Evolutionary conservation across 140 eudicot genomes (phyloP).

Genomic region (Senecio squalidus): DNA sequence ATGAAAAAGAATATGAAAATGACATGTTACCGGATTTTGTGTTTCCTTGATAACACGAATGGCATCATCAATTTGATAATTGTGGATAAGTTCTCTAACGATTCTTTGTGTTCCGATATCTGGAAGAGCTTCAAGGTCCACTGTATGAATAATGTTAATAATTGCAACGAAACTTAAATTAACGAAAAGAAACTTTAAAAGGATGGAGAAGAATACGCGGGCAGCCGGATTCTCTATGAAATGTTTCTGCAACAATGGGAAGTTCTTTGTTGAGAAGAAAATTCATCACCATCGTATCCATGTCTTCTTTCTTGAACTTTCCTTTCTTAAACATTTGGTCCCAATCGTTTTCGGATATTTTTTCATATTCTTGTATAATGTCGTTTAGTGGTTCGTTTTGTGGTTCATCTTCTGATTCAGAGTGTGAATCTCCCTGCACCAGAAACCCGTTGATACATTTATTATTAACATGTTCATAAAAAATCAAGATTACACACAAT

Average conservation of each 20-base stretch:
- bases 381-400: no score
- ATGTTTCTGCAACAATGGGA: not conserved
- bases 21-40: not conserved
- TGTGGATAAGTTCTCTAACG: not conserved
- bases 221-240: slow-evolving; percentile 10
- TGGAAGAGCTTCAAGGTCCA: not conserved
- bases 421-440: not conserved
- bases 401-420: not conserved
- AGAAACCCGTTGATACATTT: not conserved
- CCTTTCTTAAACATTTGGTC: not conserved
- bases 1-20: not conserved
- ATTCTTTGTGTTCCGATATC: not conserved
- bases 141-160: not conserved
- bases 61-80: not conserved
- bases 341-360: slow-evolving; percentile 1
- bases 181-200: not conserved
- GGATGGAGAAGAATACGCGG: not conserved
- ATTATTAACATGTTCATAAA: not conserved
- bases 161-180: not conserved
- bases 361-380: not conserved
- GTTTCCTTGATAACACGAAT: not conserved
- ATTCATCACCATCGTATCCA: slow-evolving; percentile 14
- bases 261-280: not conserved
- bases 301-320: slow-evolving; percentile 4
- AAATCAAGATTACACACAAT: not conserved